A percentile compares a stretch with the other conserved stretches of the same genome.
These are phyloP conservation scores for Schwanniomyces occidentalis DNA, from an alignment of 805 yeast species.

Conservation along the genomic window DNA sequence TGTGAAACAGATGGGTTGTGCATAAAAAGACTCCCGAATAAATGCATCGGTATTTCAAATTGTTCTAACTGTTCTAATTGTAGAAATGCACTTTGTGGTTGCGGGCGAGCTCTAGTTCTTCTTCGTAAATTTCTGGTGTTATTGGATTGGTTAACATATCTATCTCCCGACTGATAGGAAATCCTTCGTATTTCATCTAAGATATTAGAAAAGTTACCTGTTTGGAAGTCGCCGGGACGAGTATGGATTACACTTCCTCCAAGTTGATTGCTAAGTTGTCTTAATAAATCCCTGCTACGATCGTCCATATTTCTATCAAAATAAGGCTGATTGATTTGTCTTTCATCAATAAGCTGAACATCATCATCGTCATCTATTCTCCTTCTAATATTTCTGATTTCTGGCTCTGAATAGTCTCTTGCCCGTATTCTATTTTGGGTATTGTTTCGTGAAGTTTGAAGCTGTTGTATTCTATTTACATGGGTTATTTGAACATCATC, in stretches of 20 bases:
- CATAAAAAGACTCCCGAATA: slow-evolving; percentile 7
- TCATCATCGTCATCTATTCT: slow-evolving; percentile 20
- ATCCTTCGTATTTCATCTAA: slow-evolving; percentile 5
- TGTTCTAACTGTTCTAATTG: slow-evolving; percentile 7
- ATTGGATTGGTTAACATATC: neutral
- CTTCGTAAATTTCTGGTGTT: slow-evolving; percentile 5
- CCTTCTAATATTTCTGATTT: slow-evolving; percentile 6
- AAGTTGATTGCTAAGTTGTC: slow-evolving; percentile 5
- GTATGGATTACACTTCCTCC: slow-evolving; percentile 7
- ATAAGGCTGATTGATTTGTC: slow-evolving; percentile 12
- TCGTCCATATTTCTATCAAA: neutral
- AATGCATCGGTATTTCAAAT: slow-evolving; percentile 8
- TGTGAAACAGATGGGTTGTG: slow-evolving; percentile 1
- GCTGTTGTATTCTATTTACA: slow-evolving; percentile 2
- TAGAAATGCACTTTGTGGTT: too few species aligned
- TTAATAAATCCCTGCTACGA: slow-evolving; percentile 3
- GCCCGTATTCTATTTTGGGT: slow-evolving; percentile 3
- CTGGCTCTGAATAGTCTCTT: neutral
- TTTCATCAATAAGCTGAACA: slow-evolving; percentile 22
- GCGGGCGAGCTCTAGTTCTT: slow-evolving; percentile 4
- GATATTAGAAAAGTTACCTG: slow-evolving; percentile 1
- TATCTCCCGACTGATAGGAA: slow-evolving; percentile 1
- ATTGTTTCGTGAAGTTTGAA: neutral
- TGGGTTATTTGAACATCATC: slow-evolving; percentile 22
- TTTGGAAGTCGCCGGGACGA: slow-evolving; percentile 6